phyloP scores from a whole-genome alignment of 1,139 yeast genomes.

The Candida sp. region DNA sequence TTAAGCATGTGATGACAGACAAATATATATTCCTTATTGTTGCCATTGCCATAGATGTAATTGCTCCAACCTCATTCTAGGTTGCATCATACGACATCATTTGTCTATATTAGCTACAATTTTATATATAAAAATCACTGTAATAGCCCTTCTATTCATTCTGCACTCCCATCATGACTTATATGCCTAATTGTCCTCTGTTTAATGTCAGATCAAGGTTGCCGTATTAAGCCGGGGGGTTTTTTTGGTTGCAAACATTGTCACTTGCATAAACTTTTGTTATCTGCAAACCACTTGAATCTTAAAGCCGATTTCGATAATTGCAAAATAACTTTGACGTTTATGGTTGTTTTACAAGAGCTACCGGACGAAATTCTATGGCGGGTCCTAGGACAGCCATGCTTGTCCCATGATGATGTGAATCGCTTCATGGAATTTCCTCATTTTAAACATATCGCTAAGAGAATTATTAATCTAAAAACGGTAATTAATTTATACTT shows the following conservation, averaged over 20 bases:
- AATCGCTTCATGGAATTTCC: not conserved
- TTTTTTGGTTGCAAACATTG: not conserved
- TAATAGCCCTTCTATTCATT: too few species aligned
- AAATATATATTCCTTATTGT: too few species aligned
- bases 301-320: not conserved
- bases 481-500: slow-evolving; percentile 1
- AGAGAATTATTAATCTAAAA: not conserved
- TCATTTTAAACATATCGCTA: not conserved
- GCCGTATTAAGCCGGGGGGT: not conserved
- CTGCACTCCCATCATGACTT: too few species aligned
- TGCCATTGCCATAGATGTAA: too few species aligned
- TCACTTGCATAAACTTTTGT: not conserved
- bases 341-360: not conserved
- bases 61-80: too few species aligned
- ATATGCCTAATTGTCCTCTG: too few species aligned
- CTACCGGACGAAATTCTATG: slow-evolving; percentile 1
- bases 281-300: not conserved
- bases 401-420: not conserved
- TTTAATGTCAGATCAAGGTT: too few species aligned
- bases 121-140: too few species aligned
- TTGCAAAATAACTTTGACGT: not conserved
- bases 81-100: too few species aligned
- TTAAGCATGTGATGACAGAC: too few species aligned
- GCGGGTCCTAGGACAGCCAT: not conserved
- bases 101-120: too few species aligned